These are phyloP conservation scores for Lactuca saligna DNA, from an alignment of 129 eudicot genomes.

Conservation along the genomic window DNA sequence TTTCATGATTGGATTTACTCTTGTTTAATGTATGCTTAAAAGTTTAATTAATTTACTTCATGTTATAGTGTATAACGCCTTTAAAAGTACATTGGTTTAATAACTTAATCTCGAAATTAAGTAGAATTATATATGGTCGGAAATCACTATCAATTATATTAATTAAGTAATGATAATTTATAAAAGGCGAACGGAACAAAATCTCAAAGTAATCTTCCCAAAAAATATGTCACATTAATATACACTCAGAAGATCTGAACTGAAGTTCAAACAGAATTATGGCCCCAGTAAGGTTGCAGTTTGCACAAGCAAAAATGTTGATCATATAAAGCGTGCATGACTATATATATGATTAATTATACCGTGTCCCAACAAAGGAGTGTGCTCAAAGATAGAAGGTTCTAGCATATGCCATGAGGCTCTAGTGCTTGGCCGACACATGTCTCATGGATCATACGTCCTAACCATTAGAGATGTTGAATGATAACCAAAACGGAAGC, in stretches of 20 bases:
- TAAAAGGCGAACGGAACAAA: background rate
- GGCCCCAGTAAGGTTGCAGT: conserved; percentile 27
- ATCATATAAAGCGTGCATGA: conserved; percentile 22
- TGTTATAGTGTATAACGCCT: too few species aligned
- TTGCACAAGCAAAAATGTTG: conserved; percentile 27
- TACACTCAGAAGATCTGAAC: background rate
- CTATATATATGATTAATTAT: conserved; percentile 3
- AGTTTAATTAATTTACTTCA: too few species aligned
- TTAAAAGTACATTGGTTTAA: too few species aligned
- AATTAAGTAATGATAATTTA: too few species aligned
- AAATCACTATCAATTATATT: too few species aligned
- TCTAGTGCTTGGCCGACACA: conserved; percentile 7
- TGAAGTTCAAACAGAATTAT: background rate
- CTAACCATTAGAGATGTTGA: conserved; percentile 1
- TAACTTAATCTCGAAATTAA: too few species aligned
- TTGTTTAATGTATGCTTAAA: background rate
- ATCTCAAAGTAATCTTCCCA: background rate
- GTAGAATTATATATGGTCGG: too few species aligned
- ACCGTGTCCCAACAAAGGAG: conserved; percentile 31
- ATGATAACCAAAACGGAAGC: background rate
- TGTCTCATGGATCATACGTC: conserved; percentile 12
- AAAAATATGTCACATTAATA: too few species aligned
- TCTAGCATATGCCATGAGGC: conserved; percentile 19
- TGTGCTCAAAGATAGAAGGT: conserved; percentile 27
- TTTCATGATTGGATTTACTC: background rate